Base-by-base conservation (phyloP, 176 grass and related monocot genomes). In the Puccinellia tenuiflora region DNA sequence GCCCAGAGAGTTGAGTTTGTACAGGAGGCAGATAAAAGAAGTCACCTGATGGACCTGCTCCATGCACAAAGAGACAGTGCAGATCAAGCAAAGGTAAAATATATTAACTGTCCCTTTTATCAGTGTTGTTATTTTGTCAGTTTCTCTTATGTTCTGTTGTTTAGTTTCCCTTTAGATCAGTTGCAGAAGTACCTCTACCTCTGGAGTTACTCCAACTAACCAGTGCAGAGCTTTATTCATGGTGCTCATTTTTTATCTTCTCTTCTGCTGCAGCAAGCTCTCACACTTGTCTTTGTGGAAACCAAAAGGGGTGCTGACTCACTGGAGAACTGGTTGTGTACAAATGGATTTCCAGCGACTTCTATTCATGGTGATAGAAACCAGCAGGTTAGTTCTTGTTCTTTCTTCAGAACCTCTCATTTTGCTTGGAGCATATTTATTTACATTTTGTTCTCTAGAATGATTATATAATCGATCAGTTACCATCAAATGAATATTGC, bases 351-450 rank as follows among this genome's bases (percentile, higher is more conserved):
- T 89, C 96, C 96, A 78, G 96, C 96, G 60, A 94, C 96, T 79
- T 95, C 96, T 84, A 99, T 99, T 92, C 96, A 99, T 62, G 96
- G 96, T 45, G 96, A 99, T 90, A 88, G 96, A 86, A 95, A 92
- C 61, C 96, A 99, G 64, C 96, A 99, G 92, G 96, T 96, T 79
- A 75, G 73, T 83, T 65, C 9, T 50, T 85, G 37, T 77, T 82
- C 82, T 31, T 79, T 45, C 9, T 17, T 82, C 17, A 21, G n/a
- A 57, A 75, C 5, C 43, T 22, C 25, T 33, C 15, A 17, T 30
- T 78, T 72, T 83, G 38, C 52, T 59, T 31, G 33, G 10, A 13
- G 3, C 30, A 75, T 80, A 80, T 80, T 80, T 75, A 40, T 4
- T 9, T 88, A 3, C 2, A 52, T 14, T 9, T 21, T 63, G 16